phyloP scores from a whole-genome alignment of 2,329 filamentous ascomycete species.

The Ilyonectria destructans region DNA sequence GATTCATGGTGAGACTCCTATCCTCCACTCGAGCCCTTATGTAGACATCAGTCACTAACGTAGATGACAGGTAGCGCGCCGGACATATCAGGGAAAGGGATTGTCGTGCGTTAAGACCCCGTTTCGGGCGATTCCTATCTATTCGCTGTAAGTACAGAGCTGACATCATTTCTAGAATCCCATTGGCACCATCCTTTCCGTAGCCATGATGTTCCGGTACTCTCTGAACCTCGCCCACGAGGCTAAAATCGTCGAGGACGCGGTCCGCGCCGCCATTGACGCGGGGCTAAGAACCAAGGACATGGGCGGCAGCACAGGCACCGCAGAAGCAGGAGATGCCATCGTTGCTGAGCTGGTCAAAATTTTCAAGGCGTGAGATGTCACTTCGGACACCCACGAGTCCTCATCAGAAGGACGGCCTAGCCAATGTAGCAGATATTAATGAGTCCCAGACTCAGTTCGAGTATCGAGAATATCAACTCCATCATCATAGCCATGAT shows the following conservation, averaged over 20 bases:
- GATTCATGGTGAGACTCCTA: constrained; percentile 41
- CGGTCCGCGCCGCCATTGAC: constrained; percentile 85
- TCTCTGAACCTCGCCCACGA: constrained; percentile 84
- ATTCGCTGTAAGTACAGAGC: constrained; percentile 33
- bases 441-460: no score
- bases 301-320: constrained; percentile 83
- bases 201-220: constrained; percentile 96
- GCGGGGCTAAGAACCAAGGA: constrained; percentile 84
- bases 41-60: constrained; percentile 32
- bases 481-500: no score
- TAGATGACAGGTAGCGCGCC: constrained; percentile 37
- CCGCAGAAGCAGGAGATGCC: constrained; percentile 83
- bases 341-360: constrained; percentile 64
- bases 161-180: constrained; percentile 63
- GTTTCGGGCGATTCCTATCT: constrained; percentile 32
- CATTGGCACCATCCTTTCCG: constrained; percentile 87
- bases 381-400: no score
- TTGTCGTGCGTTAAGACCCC: constrained; percentile 62
- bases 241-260: constrained; percentile 83
- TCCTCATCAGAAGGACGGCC: no score
- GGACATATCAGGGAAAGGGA: constrained; percentile 39
- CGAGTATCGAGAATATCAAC: no score
- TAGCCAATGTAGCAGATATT: no score
- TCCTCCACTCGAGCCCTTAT: constrained; percentile 30
- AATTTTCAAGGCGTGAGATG: constrained; percentile 38